Conservation (phyloP, 2,329 filamentous ascomycete genomes). For the Aspergillus calidoustus region DNA sequence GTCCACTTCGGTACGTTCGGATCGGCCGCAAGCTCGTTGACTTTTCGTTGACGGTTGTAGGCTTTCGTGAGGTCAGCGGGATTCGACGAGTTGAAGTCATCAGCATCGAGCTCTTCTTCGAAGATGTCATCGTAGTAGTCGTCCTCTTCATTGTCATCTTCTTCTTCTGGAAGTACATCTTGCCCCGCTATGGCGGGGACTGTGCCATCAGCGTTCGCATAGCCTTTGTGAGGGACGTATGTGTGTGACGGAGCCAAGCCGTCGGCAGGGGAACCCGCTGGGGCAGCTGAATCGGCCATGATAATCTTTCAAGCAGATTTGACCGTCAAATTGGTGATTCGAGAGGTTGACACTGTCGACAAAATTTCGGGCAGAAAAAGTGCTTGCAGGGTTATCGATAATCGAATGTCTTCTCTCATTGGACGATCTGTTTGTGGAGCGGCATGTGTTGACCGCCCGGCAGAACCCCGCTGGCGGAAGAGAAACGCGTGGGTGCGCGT, state of each 20-base stretch:
- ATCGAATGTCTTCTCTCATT: conserved; percentile 29
- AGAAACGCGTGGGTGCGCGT: conserved; percentile 26
- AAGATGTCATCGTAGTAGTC: conserved; percentile 66
- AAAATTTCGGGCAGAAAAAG: conserved; percentile 25
- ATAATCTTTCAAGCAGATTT: conserved; percentile 31
- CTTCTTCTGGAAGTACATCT: conserved; percentile 40
- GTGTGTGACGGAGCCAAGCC: conserved; percentile 53
- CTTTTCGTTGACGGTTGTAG: conserved; percentile 81
- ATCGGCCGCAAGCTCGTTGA: conserved; percentile 59
- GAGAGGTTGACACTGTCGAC: background rate
- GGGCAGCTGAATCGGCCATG: conserved; percentile 27
- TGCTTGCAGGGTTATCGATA: background rate
- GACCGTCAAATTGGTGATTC: background rate
- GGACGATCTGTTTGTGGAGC: conserved; percentile 23
- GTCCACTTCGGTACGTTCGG: conserved; percentile 57
- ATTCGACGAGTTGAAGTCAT: conserved; percentile 61
- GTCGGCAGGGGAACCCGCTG: conserved; percentile 44
- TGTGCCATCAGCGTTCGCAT: conserved; percentile 45
- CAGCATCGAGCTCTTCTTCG: conserved; percentile 59
- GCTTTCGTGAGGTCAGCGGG: conserved; percentile 77
- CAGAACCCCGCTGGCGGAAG: conserved; percentile 40
- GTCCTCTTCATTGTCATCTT: conserved; percentile 59
- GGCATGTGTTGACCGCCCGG: conserved; percentile 36
- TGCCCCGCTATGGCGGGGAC: conserved; percentile 39
- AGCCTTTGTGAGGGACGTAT: conserved; percentile 56